Evolutionary conservation across 352 stramenopile genomes (phyloP).

Genomic region (Aphanomyces astaci): DNA sequence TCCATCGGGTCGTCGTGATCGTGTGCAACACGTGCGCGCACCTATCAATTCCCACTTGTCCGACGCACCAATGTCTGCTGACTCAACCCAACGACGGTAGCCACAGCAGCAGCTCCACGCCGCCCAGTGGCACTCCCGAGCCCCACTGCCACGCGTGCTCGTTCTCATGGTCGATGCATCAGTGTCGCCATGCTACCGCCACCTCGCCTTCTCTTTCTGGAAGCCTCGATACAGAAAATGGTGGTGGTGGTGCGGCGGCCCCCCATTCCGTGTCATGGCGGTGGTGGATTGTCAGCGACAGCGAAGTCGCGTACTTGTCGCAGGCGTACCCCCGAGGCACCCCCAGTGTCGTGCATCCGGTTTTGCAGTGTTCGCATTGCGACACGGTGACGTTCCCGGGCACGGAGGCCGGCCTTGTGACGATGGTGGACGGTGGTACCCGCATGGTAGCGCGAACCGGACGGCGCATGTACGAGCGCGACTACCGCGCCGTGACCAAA

Average conservation of each 20-base stretch:
- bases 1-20: conserved; percentile 62
- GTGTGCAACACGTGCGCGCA: conserved; percentile 44
- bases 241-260: too few relatives aligned
- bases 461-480: conserved; percentile 66
- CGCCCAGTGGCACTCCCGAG: conserved; percentile 19
- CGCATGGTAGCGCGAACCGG: conserved; percentile 59
- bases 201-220: too few relatives aligned
- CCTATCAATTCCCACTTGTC: conserved; percentile 44
- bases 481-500: conserved; percentile 71
- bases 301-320: conserved; percentile 54
- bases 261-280: conserved; percentile 30
- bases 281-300: conserved; percentile 72
- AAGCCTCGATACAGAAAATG: too few relatives aligned
- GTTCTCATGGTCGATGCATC: not conserved
- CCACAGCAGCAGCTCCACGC: not conserved
- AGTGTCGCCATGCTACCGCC: not conserved
- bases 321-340: conserved; percentile 47
- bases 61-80: conserved; percentile 38
- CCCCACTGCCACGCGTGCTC: conserved; percentile 34
- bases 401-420: conserved; percentile 63
- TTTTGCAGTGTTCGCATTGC: conserved; percentile 66
- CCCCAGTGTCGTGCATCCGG: conserved; percentile 42
- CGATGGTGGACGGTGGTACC: conserved; percentile 56
- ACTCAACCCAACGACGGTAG: conserved; percentile 36
- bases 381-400: conserved; percentile 72